Evolutionary conservation across 768 basidiomycete species (phyloP).

Genomic region (Austroboletus eburneus): DNA sequence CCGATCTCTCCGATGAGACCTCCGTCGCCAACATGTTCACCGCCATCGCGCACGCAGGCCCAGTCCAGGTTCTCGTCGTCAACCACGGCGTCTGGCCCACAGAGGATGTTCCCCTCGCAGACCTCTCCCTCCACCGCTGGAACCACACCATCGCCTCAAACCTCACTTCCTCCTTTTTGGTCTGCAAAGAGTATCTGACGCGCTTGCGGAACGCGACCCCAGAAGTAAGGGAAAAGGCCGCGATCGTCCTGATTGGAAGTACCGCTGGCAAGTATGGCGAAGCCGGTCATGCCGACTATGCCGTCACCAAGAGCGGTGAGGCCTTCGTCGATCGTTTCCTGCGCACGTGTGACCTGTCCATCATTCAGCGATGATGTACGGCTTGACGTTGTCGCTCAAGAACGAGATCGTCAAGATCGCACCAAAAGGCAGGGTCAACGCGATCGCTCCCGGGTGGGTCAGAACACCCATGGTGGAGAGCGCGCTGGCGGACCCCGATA

Average conservation of each 20-base stretch:
- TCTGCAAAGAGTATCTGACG: slow-evolving; percentile 56
- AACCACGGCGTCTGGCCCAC: slow-evolving; percentile 57
- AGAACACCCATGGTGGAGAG: slow-evolving; percentile 60
- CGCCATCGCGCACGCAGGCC: slow-evolving; percentile 35
- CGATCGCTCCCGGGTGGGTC: slow-evolving; percentile 66
- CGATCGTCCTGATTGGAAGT: slow-evolving; percentile 65
- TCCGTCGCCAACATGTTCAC: slow-evolving; percentile 51
- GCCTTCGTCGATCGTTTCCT: background rate
- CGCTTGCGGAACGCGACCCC: slow-evolving; percentile 37
- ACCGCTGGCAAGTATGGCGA: slow-evolving; percentile 73
- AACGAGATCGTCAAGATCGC: slow-evolving; percentile 80
- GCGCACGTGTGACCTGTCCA: too few species aligned
- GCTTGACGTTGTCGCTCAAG: slow-evolving; percentile 62
- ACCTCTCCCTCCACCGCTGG: slow-evolving; percentile 64
- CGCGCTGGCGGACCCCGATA: slow-evolving; percentile 49
- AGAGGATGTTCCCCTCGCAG: slow-evolving; percentile 45
- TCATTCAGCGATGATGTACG: slow-evolving; percentile 70
- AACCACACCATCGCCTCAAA: slow-evolving; percentile 56
- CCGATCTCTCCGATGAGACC: slow-evolving; percentile 55
- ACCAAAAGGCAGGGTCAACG: slow-evolving; percentile 65
- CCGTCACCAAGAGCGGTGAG: slow-evolving; percentile 63
- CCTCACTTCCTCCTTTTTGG: slow-evolving; percentile 64
- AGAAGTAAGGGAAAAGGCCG: slow-evolving; percentile 49
- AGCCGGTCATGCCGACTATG: slow-evolving; percentile 62
- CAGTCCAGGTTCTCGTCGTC: slow-evolving; percentile 54